phyloP scores from a whole-genome alignment of 257 asterid genomes.

The Apocynum venetum region DNA sequence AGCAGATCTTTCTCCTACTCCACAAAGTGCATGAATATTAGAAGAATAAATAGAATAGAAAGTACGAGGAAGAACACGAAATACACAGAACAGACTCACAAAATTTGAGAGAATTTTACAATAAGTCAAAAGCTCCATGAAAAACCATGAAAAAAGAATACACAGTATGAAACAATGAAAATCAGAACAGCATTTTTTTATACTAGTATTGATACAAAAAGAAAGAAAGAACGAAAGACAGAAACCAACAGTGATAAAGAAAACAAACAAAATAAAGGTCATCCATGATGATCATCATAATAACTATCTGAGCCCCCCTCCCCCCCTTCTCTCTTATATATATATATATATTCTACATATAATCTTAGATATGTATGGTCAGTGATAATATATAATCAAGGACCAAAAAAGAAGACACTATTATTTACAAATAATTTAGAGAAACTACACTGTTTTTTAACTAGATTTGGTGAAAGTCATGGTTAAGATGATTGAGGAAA shows the following conservation, averaged over 20 bases:
- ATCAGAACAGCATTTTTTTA: conserved; percentile 4
- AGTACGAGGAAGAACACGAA: conserved; percentile 31
- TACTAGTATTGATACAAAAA: neutral
- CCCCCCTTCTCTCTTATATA: too few species aligned
- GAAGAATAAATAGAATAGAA: conserved; percentile 12
- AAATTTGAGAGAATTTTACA: neutral
- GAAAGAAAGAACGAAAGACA: neutral
- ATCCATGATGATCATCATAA: conserved; percentile 4
- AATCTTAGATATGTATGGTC: neutral
- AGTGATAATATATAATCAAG: conserved; percentile 4
- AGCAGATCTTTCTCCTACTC: neutral
- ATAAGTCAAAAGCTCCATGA: conserved; percentile 21
- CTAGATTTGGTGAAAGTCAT: conserved; percentile 24
- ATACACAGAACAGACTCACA: neutral
- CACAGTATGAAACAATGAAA: neutral
- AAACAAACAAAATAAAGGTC: conserved; percentile 17
- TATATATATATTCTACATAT: neutral
- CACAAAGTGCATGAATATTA: neutral
- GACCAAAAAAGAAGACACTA: conserved; percentile 31
- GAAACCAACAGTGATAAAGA: conserved; percentile 13
- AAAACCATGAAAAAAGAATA: conserved; percentile 7
- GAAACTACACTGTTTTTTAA: conserved; percentile 16
- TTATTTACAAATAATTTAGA: conserved; percentile 54
- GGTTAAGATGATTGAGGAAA: conserved; percentile 30
- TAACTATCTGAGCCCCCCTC: conserved; percentile 4